These are phyloP conservation scores for Peziza echinospora DNA, from an alignment of 495 filamentous ascomycete genomes.

Conservation along the genomic window DNA sequence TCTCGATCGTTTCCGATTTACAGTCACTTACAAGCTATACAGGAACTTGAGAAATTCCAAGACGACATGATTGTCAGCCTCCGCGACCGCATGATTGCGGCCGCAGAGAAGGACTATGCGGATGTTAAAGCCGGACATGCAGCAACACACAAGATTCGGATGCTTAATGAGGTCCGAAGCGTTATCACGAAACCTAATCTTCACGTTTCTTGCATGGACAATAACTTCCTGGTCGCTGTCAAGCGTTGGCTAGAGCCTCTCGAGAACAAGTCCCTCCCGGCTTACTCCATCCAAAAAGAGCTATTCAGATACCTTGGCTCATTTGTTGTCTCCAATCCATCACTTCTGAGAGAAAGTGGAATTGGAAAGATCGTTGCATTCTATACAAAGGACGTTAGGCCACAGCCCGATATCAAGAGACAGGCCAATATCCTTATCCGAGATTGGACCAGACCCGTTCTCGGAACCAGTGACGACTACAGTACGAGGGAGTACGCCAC, in stretches of 20 bases:
- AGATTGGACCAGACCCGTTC: constrained; percentile 91
- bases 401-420: constrained; percentile 71
- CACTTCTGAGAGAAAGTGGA: constrained; percentile 71
- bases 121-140: constrained; percentile 55
- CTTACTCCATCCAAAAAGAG: constrained; percentile 91
- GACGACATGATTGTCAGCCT: constrained; percentile 78
- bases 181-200: constrained; percentile 74
- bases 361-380: constrained; percentile 91
- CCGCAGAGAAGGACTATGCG: constrained; percentile 64
- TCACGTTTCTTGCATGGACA: constrained; percentile 64
- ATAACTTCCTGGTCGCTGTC: constrained; percentile 81
- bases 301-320: constrained; percentile 60
- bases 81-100: constrained; percentile 76
- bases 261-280: constrained; percentile 64
- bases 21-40: background rate
- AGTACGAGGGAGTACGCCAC: background rate
- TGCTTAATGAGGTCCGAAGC: constrained; percentile 77
- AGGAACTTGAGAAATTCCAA: constrained; percentile 75
- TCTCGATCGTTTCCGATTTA: background rate
- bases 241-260: constrained; percentile 94
- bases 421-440: constrained; percentile 71
- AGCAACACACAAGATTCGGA: constrained; percentile 78
- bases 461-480: constrained; percentile 83
- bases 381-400: constrained; percentile 84
- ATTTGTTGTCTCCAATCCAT: constrained; percentile 72